A percentile compares a stretch with the other conserved stretches of the same genome.
phyloP scores from a whole-genome alignment of 345 rosid species.

The Hibiscus syriacus region DNA sequence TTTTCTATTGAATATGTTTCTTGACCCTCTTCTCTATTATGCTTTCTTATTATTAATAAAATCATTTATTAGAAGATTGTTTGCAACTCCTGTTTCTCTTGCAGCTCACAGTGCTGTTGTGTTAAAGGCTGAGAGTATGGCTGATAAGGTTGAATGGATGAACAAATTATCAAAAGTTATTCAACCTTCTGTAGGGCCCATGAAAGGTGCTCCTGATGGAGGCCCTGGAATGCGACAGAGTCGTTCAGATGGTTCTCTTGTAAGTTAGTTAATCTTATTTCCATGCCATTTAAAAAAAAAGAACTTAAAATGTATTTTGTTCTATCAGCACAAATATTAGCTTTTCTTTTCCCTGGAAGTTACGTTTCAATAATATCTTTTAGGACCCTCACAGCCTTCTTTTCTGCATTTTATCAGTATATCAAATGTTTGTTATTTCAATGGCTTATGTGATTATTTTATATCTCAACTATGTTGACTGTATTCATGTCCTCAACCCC shows the following conservation, averaged over 20 bases:
- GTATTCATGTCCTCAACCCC: neutral
- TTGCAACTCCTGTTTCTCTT: constrained; percentile 7
- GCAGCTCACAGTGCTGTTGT: constrained; percentile 80
- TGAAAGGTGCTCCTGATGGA: constrained; percentile 31
- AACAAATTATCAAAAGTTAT: constrained; percentile 62
- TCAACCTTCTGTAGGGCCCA: constrained; percentile 64
- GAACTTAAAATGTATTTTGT: neutral
- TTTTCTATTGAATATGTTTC: neutral
- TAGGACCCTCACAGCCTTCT: neutral
- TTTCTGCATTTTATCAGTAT: neutral
- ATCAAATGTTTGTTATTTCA: neutral
- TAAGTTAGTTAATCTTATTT: neutral
- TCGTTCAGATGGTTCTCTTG: constrained; percentile 89
- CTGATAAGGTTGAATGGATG: constrained; percentile 87
- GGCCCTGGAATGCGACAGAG: constrained; percentile 66
- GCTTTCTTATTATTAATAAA: constrained; percentile 1
- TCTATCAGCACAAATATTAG: neutral
- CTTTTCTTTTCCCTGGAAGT: neutral
- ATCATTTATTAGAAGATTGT: neutral
- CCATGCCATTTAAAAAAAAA: neutral
- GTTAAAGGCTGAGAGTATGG: constrained; percentile 79
- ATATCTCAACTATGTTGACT: neutral
- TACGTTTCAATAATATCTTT: neutral
- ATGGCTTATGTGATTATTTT: neutral
- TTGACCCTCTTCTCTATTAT: no score